A percentile compares a stretch with the other conserved stretches of the same genome.
Conservation (phyloP, 208 protist genomes). For the Angomonas deanei region DNA sequence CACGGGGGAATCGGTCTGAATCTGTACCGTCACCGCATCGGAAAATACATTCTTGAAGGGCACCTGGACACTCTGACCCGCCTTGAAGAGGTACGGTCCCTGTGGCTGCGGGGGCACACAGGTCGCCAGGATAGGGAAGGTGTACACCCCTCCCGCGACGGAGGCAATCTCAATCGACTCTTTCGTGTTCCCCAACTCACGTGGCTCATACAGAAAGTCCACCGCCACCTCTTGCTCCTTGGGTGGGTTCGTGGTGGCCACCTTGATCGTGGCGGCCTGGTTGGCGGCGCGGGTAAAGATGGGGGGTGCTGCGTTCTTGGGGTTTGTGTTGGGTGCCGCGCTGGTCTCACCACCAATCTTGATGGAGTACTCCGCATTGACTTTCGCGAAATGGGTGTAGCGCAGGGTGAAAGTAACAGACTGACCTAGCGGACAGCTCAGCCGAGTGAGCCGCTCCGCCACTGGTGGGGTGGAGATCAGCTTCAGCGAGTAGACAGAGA, state of each 20-base stretch:
- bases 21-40: conserved; percentile 68
- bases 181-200: conserved; percentile 59
- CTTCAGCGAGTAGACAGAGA: conserved; percentile 69
- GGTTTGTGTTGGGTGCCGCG: conserved; percentile 21
- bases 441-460: conserved; percentile 66
- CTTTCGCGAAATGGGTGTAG: conserved; percentile 65
- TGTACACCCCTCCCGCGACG: conserved; percentile 84
- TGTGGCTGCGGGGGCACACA: conserved; percentile 90
- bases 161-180: conserved; percentile 85
- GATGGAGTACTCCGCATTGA: conserved; percentile 82
- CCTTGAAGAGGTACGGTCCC: conserved; percentile 83
- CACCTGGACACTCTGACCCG: conserved; percentile 53
- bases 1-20: conserved; percentile 70
- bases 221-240: conserved; percentile 88
- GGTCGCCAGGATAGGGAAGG: conserved; percentile 82
- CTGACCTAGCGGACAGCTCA: conserved; percentile 87
- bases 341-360: conserved; percentile 37
- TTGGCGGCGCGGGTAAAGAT: conserved; percentile 13
- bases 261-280: neutral
- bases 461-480: conserved; percentile 42
- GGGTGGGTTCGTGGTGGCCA: conserved; percentile 1
- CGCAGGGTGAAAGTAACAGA: conserved; percentile 51
- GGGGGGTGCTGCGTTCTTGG: conserved; percentile 11
- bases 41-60: conserved; percentile 94
- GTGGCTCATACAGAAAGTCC: conserved; percentile 93